Evolutionary conservation across 73 alveolate genomes (phyloP).

Genomic region (Paraurostyla sp.): DNA sequence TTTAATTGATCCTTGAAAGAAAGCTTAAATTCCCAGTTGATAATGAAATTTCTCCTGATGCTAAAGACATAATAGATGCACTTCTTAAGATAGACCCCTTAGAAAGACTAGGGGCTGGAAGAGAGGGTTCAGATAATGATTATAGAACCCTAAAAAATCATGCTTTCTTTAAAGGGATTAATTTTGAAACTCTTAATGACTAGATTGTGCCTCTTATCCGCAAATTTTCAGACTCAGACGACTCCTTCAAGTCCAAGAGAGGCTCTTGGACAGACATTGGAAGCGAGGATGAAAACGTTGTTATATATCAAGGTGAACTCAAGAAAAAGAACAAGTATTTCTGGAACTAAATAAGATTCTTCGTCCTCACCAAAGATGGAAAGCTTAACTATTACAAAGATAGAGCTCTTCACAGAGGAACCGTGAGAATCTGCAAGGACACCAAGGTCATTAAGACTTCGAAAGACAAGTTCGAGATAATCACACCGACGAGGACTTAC

Average conservation of each 20-base stretch:
- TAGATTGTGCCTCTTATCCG: conserved; percentile 17
- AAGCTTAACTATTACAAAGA: conserved; percentile 28
- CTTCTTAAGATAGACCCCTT: conserved; percentile 73
- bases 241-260: background rate
- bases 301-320: conserved; percentile 10
- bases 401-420: conserved; percentile 17
- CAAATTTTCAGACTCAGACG: background rate
- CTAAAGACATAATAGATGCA: conserved; percentile 80
- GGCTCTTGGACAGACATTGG: conserved; percentile 21
- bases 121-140: conserved; percentile 56
- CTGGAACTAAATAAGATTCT: conserved; percentile 23
- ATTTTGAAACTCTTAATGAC: conserved; percentile 53
- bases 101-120: conserved; percentile 91
- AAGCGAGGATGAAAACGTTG: conserved; percentile 27
- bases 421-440: conserved; percentile 4
- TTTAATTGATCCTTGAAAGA: conserved; percentile 72
- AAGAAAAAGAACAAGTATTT: conserved; percentile 37
- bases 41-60: conserved; percentile 61
- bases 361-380: conserved; percentile 26
- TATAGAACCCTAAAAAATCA: conserved; percentile 64
- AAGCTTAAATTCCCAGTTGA: conserved; percentile 20
- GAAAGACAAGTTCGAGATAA: conserved; percentile 47
- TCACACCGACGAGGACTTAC: background rate
- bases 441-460: conserved; percentile 34
- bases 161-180: conserved; percentile 78